Conservation (phyloP, 2,329 filamentous ascomycete genomes). For the Dothiorella sarmentorum region DNA sequence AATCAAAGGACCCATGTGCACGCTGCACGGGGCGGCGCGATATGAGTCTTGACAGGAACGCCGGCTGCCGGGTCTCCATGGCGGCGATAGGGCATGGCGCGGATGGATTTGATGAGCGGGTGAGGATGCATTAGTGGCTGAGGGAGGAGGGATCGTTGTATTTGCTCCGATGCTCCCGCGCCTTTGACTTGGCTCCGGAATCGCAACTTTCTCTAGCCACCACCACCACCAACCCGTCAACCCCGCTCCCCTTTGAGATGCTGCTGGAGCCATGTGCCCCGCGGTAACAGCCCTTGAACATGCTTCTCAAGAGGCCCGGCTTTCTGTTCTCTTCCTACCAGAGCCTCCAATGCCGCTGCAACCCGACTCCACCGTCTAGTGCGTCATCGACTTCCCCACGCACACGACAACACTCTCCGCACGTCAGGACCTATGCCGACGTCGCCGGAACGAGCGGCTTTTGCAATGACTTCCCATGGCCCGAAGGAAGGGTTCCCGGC, state of each 20-base stretch:
- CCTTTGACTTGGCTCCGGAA: slow-evolving; percentile 9
- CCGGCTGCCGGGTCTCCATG: background rate
- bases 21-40: background rate
- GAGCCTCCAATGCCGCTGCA: slow-evolving; percentile 24
- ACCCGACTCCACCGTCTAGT: slow-evolving; percentile 28
- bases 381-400: slow-evolving; percentile 41
- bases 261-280: slow-evolving; percentile 16
- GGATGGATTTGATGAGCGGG: background rate
- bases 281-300: slow-evolving; percentile 21
- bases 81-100: background rate
- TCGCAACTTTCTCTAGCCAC: background rate
- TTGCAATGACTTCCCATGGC: slow-evolving; percentile 28
- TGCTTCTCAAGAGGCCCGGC: slow-evolving; percentile 38
- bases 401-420: slow-evolving; percentile 29
- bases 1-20: background rate
- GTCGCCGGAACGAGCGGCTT: slow-evolving; percentile 20
- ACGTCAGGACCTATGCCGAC: slow-evolving; percentile 29
- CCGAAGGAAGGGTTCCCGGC: slow-evolving; percentile 34
- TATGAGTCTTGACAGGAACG: background rate
- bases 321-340: slow-evolving; percentile 31
- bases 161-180: slow-evolving; percentile 1
- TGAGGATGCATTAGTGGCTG: background rate
- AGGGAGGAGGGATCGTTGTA: background rate
- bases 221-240: background rate
- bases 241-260: background rate